phyloP scores from a whole-genome alignment of 2,329 filamentous ascomycete species.

The Colletotrichum acutatum region DNA sequence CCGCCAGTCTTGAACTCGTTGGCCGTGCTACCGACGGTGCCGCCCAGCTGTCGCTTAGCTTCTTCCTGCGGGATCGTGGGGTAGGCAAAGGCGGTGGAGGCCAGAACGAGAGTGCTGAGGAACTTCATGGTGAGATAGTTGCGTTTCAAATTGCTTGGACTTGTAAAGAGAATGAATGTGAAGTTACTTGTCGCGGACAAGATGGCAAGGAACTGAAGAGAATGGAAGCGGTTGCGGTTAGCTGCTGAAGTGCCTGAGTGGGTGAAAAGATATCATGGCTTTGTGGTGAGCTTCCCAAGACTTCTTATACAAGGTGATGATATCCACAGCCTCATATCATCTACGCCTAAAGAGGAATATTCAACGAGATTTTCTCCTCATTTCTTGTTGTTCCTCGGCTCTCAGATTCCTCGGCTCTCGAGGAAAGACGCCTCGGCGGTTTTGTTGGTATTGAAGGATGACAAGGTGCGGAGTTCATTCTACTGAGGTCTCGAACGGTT shows the following conservation, averaged over 20 bases:
- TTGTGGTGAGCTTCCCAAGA: neutral
- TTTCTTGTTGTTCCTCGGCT: neutral
- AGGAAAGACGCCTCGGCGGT: neutral
- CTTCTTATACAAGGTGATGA: slow-evolving; percentile 15
- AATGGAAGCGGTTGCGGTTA: neutral
- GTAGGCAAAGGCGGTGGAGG: slow-evolving; percentile 27
- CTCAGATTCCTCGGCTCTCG: slow-evolving; percentile 1
- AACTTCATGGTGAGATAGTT: slow-evolving; percentile 24
- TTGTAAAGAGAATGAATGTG: neutral
- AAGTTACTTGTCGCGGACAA: slow-evolving; percentile 18
- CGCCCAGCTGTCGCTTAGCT: slow-evolving; percentile 9
- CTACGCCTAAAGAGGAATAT: slow-evolving; percentile 20
- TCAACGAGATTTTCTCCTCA: slow-evolving; percentile 14
- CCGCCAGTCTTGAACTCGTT: slow-evolving; percentile 38
- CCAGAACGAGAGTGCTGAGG: slow-evolving; percentile 23
- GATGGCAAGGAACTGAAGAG: neutral
- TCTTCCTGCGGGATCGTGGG: slow-evolving; percentile 26
- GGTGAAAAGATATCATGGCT: neutral
- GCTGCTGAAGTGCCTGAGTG: neutral
- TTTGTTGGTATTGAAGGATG: neutral
- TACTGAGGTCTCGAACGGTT: neutral
- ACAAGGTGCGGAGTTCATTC: neutral
- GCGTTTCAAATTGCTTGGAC: neutral
- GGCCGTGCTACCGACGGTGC: slow-evolving; percentile 23
- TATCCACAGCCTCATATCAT: neutral